Conservation (phyloP, 2,329 filamentous ascomycete genomes). For the Fusarium vanettenii region DNA sequence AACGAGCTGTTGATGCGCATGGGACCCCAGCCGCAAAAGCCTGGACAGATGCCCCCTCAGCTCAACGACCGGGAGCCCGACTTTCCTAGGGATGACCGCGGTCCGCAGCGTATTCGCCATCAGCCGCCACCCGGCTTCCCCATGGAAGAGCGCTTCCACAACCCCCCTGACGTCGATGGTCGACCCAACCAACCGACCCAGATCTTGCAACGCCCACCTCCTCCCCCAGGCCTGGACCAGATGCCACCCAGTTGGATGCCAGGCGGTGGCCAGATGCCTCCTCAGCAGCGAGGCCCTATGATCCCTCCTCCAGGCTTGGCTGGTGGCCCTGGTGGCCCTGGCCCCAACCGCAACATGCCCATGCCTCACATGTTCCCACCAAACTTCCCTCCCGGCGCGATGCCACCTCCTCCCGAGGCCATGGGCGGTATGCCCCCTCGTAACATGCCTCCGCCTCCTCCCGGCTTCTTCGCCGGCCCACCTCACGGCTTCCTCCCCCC, state of each 20-base stretch:
- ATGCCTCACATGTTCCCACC: slow-evolving; percentile 71
- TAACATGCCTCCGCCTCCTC: slow-evolving; percentile 67
- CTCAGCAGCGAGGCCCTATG: slow-evolving; percentile 60
- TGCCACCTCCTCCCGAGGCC: slow-evolving; percentile 59
- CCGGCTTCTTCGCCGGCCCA: slow-evolving; percentile 65
- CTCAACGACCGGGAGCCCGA: slow-evolving; percentile 63
- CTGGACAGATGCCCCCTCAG: slow-evolving; percentile 46
- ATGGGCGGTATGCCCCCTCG: slow-evolving; percentile 64
- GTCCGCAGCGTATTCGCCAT: slow-evolving; percentile 55
- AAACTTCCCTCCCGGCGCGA: slow-evolving; percentile 66
- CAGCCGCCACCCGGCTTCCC: slow-evolving; percentile 62
- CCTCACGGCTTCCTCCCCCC: slow-evolving; percentile 66
- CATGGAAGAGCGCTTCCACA: slow-evolving; percentile 65
- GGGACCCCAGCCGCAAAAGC: slow-evolving; percentile 57
- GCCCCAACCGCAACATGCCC: slow-evolving; percentile 55
- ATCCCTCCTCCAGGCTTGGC: slow-evolving; percentile 70
- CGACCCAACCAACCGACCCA: slow-evolving; percentile 68
- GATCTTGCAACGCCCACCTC: slow-evolving; percentile 72
- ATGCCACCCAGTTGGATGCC: slow-evolving; percentile 68
- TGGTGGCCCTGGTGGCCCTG: slow-evolving; percentile 39
- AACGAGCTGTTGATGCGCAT: slow-evolving; percentile 66
- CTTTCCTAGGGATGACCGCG: slow-evolving; percentile 51
- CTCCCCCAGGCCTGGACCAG: slow-evolving; percentile 69
- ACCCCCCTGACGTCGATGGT: slow-evolving; percentile 57
- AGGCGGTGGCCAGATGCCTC: slow-evolving; percentile 57